Percentiles rank a stretch among this genome's conserved stretches.
phyloP scores from a whole-genome alignment of 2,329 filamentous ascomycete genomes.

The Ophiostoma novo-ulmi region DNA sequence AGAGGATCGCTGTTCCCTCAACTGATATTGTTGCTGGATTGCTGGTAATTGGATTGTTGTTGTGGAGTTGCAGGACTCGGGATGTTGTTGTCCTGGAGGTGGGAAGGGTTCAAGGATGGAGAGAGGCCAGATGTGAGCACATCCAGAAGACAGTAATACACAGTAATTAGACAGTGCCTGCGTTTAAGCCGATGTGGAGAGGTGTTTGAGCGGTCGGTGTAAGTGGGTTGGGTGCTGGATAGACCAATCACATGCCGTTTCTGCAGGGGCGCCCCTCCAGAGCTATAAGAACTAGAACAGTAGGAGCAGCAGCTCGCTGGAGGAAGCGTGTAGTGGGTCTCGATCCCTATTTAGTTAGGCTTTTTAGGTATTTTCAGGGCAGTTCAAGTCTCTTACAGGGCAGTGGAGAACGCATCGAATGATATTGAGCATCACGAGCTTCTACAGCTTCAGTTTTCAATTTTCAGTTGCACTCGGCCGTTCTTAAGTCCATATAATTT shows the following conservation, averaged over 20 bases:
- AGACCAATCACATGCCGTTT: slow-evolving; percentile 18
- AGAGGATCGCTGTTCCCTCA: too few species aligned
- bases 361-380: not conserved
- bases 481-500: too few species aligned
- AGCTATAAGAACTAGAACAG: slow-evolving; percentile 14
- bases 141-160: not conserved
- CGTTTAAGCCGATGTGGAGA: slow-evolving; percentile 7
- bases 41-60: not conserved
- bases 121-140: not conserved
- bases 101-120: not conserved
- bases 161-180: not conserved
- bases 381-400: not conserved
- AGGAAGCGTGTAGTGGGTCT: not conserved
- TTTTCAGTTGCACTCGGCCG: not conserved
- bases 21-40: not conserved
- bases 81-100: not conserved
- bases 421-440: not conserved
- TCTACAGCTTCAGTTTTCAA: slow-evolving; percentile 1
- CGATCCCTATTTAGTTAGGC: not conserved
- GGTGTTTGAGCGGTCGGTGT: slow-evolving; percentile 17
- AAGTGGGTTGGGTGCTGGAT: not conserved
- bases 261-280: slow-evolving; percentile 16
- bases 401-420: not conserved
- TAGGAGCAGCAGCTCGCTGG: slow-evolving; percentile 6
- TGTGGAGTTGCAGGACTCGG: not conserved